Conservation (phyloP, 2,329 filamentous ascomycete genomes). For the Sporothrix mexicana region DNA sequence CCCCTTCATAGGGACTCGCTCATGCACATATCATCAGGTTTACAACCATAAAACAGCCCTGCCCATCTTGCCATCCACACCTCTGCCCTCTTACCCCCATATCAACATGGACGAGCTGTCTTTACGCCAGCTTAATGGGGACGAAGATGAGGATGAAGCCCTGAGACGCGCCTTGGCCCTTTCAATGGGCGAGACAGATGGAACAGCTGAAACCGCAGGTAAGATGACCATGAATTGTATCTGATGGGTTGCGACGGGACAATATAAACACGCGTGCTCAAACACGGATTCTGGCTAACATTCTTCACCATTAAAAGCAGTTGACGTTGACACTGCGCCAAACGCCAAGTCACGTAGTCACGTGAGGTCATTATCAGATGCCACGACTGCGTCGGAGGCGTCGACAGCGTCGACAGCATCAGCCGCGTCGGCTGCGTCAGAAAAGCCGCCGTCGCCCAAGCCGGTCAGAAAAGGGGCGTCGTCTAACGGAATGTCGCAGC, state of each 20-base stretch:
- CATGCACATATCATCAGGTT: too few species aligned
- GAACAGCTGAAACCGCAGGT: background rate
- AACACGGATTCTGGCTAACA: background rate
- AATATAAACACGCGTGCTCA: background rate
- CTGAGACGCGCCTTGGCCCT: slow-evolving; percentile 66
- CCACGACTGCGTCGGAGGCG: background rate
- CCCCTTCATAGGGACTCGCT: too few species aligned
- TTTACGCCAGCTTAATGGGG: slow-evolving; percentile 43
- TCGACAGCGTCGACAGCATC: slow-evolving; percentile 8
- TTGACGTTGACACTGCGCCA: background rate
- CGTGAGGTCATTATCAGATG: slow-evolving; percentile 12
- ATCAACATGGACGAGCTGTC: slow-evolving; percentile 40
- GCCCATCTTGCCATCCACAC: background rate
- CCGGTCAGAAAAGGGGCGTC: background rate
- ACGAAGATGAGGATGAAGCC: slow-evolving; percentile 62
- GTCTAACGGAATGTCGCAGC: background rate
- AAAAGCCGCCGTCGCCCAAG: slow-evolving; percentile 23
- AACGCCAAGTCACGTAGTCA: slow-evolving; percentile 16
- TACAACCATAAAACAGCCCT: background rate
- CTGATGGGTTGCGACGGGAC: background rate
- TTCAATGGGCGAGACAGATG: slow-evolving; percentile 50
- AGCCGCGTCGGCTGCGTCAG: slow-evolving; percentile 32
- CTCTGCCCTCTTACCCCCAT: background rate
- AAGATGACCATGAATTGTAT: background rate
- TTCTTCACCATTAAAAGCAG: background rate